Evolutionary conservation across 2,329 filamentous ascomycete genomes (phyloP).

Genomic region (Rutstroemia sp.): DNA sequence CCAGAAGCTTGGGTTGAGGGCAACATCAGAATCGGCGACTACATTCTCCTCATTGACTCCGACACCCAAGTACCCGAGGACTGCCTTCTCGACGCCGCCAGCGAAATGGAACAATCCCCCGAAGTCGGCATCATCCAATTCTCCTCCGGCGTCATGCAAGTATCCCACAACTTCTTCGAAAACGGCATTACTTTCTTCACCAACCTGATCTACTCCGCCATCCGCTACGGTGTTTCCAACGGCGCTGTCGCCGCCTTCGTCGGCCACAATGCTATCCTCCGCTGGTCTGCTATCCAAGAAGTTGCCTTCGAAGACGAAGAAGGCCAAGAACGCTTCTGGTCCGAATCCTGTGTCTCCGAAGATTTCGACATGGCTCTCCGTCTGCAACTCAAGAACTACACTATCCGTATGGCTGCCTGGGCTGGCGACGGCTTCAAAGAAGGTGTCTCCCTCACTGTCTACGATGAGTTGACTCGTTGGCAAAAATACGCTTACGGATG

Average conservation of each 20-base stretch:
- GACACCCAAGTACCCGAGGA: constrained; percentile 62
- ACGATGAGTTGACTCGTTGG: constrained; percentile 65
- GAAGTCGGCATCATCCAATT: constrained; percentile 69
- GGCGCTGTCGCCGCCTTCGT: constrained; percentile 66
- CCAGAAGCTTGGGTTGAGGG: constrained; percentile 51
- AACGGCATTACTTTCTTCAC: constrained; percentile 71
- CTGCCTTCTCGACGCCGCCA: constrained; percentile 61
- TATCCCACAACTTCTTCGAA: constrained; percentile 65
- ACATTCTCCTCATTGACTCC: constrained; percentile 60
- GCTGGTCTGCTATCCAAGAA: constrained; percentile 58
- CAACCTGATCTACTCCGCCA: constrained; percentile 67
- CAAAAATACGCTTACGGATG: constrained; percentile 68
- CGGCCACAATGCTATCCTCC: constrained; percentile 67
- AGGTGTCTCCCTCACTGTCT: constrained; percentile 64
- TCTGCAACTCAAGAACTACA: constrained; percentile 61
- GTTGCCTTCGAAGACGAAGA: constrained; percentile 46
- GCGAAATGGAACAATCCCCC: constrained; percentile 64
- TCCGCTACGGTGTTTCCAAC: constrained; percentile 60
- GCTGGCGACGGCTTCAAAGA: constrained; percentile 64
- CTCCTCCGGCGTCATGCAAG: constrained; percentile 69
- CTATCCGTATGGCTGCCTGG: constrained; percentile 62
- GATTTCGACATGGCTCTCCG: constrained; percentile 71
- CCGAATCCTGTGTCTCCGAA: constrained; percentile 66
- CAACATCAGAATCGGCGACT: constrained; percentile 52
- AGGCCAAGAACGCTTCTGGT: constrained; percentile 59